phyloP scores from a whole-genome alignment of 2,329 filamentous ascomycete species.

The Fusarium virguliforme region DNA sequence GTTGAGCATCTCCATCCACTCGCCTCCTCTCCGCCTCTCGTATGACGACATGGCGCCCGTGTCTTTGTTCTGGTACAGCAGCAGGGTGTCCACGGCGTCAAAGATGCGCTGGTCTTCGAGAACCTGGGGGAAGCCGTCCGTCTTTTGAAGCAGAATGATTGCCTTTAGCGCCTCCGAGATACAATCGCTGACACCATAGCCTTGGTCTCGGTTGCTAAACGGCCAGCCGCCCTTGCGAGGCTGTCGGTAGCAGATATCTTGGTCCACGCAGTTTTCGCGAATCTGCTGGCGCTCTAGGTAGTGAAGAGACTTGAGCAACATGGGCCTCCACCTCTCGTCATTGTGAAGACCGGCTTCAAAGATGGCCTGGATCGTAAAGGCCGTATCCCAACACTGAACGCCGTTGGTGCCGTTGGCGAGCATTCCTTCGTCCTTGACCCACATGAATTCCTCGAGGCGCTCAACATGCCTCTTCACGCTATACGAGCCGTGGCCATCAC shows the following conservation, averaged over 20 bases:
- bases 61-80: slow-evolving; percentile 87
- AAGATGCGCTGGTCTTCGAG: slow-evolving; percentile 84
- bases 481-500: slow-evolving; percentile 82
- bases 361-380: slow-evolving; percentile 88
- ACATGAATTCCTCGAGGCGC: slow-evolving; percentile 87
- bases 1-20: slow-evolving; percentile 87
- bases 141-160: slow-evolving; percentile 86
- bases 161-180: slow-evolving; percentile 92
- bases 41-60: slow-evolving; percentile 93
- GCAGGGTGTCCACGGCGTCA: slow-evolving; percentile 90
- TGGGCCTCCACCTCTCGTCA: slow-evolving; percentile 83
- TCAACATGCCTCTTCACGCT: slow-evolving; percentile 85
- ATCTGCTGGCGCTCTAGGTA: slow-evolving; percentile 96
- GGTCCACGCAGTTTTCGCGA: slow-evolving; percentile 83
- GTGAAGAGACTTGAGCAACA: slow-evolving; percentile 85
- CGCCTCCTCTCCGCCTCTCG: slow-evolving; percentile 84
- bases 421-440: slow-evolving; percentile 95
- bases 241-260: slow-evolving; percentile 88
- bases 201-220: slow-evolving; percentile 93
- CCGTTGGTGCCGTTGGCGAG: slow-evolving; percentile 96
- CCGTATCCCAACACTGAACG: slow-evolving; percentile 98
- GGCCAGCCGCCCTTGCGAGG: slow-evolving; percentile 94
- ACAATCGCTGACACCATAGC: slow-evolving; percentile 96
- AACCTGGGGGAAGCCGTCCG: slow-evolving; percentile 80
- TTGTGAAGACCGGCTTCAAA: slow-evolving; percentile 85